Base-by-base conservation (phyloP, 148 eudicot genomes). In the Cornus florida region DNA sequence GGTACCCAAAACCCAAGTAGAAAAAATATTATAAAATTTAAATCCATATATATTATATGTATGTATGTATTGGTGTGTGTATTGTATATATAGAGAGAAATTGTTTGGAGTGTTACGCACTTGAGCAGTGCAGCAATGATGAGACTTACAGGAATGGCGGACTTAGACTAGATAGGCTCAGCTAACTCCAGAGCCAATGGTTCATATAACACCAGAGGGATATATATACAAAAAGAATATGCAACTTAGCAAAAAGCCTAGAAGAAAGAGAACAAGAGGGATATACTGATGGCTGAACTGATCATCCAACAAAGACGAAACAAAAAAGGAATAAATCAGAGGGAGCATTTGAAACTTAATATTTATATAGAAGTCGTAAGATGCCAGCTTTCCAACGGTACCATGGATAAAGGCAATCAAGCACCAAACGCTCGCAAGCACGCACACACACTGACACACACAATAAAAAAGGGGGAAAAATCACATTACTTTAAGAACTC, bases 101-200 rank as follows among this genome's bases (percentile, higher is more conserved):
- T 33, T 70, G 39, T 76, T 56, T 71, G 8, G 74, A 73, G 64
- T 75, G n/a, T 2, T 71, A 77, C 70, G 85, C 80, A 75, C 53
- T 79, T 83, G 77, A 73, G 87, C 88, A 91, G 86, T 84, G 77
- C 81, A 56, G 88, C 84, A 89, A 90, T 92, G 87, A 90, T 88
- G 86, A 86, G 84, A 80, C 78, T 82, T 87, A 81, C 86, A 81
- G 78, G 41, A 28, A 79, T 80, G 79, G 78, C 81, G 75, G 80
- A 78, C 81, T 70, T 79, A 48, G 22, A 43, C 79, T 71, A 79
- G n/a, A 39, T 43, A 43, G 48, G 48, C 48, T 81, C 72, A 82
- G 85, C 81, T 28, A 80, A 79, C 70, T 73, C 84, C 85, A 87
- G 75, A 83, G 84, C 88, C 88, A 86, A 82, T 70, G 75, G 73